Evolutionary conservation across 1,139 yeast genomes (phyloP).

Genomic region (Zygotorulaspora mrakii): DNA sequence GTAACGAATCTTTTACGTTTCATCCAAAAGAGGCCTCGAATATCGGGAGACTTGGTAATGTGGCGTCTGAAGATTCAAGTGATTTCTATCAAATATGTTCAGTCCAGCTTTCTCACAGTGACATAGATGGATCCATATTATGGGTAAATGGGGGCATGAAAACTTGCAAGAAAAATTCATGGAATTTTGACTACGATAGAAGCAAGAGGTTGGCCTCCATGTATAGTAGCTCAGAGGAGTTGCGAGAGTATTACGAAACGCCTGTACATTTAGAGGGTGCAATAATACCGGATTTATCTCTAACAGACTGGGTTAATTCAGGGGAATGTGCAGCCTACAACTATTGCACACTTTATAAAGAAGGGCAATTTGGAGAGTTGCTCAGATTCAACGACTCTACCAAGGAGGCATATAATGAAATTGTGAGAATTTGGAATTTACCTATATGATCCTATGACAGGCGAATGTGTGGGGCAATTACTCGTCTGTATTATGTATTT

Average conservation of each 20-base stretch:
- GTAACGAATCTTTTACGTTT: slow-evolving; percentile 11
- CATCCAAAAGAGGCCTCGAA: slow-evolving; percentile 13
- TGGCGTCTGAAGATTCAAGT: slow-evolving; percentile 4
- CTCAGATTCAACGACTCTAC: slow-evolving; percentile 8
- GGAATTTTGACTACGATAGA: slow-evolving; percentile 13
- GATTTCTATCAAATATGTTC: slow-evolving; percentile 12
- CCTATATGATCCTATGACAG: slow-evolving; percentile 4
- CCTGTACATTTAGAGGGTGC: slow-evolving; percentile 16
- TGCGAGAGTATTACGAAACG: slow-evolving; percentile 13
- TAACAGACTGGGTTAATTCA: slow-evolving; percentile 8
- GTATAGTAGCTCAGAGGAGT: slow-evolving; percentile 6
- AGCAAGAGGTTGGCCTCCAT: slow-evolving; percentile 6
- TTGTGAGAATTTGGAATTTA: slow-evolving; percentile 11
- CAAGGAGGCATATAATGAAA: slow-evolving; percentile 5
- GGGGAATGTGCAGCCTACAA: slow-evolving; percentile 11
- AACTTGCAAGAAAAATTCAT: slow-evolving; percentile 14
- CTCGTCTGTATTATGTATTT: too few relatives aligned
- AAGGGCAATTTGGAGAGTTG: slow-evolving; percentile 12
- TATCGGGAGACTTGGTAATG: slow-evolving; percentile 11
- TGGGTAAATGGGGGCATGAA: slow-evolving; percentile 18
- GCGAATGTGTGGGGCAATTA: too few relatives aligned
- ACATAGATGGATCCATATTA: slow-evolving; percentile 8
- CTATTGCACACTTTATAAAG: slow-evolving; percentile 9
- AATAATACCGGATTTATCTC: slow-evolving; percentile 11
- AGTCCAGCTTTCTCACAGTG: slow-evolving; percentile 14